Evolutionary conservation across 208 protist genomes (phyloP).

Genomic region (Trypanosoma congolense): DNA sequence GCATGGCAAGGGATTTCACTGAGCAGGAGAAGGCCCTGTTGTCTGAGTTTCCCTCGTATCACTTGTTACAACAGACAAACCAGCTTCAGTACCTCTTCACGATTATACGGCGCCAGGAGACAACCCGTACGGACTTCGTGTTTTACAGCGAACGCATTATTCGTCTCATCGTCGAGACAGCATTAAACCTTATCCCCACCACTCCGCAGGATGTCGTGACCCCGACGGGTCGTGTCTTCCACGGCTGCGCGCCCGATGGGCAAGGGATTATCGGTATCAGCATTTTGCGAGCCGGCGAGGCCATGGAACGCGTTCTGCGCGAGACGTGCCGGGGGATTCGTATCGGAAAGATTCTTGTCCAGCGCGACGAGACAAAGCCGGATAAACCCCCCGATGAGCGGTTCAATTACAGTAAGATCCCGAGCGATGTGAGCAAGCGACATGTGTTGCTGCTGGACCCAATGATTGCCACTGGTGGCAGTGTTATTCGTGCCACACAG

Average conservation of each 20-base stretch:
- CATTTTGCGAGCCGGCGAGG: conserved; percentile 96
- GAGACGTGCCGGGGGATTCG: conserved; percentile 92
- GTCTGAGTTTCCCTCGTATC: conserved; percentile 32
- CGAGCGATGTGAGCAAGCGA: conserved; percentile 86
- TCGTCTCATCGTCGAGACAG: conserved; percentile 91
- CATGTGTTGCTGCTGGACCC: conserved; percentile 96
- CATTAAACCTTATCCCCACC: conserved; percentile 85
- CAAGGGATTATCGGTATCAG: conserved; percentile 94
- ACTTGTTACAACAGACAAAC: conserved; percentile 73
- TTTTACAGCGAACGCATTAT: conserved; percentile 96
- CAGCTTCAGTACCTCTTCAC: conserved; percentile 93
- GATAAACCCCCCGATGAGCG: conserved; percentile 83
- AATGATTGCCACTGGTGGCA: conserved; percentile 95
- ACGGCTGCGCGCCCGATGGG: conserved; percentile 66
- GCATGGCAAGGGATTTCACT: not conserved
- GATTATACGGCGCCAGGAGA: conserved; percentile 91
- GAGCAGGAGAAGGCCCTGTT: conserved; percentile 3
- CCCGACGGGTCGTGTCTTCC: conserved; percentile 81
- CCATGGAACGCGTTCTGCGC: conserved; percentile 93
- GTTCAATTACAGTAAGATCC: conserved; percentile 95
- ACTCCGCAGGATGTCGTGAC: conserved; percentile 83
- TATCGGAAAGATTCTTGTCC: conserved; percentile 98
- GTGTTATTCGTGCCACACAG: conserved; percentile 64
- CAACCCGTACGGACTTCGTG: conserved; percentile 92
- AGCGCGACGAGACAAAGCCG: conserved; percentile 91